These are phyloP conservation scores for Mucor indicus DNA, from an alignment of 371 early-diverging fungal species.

Conservation along the genomic window DNA sequence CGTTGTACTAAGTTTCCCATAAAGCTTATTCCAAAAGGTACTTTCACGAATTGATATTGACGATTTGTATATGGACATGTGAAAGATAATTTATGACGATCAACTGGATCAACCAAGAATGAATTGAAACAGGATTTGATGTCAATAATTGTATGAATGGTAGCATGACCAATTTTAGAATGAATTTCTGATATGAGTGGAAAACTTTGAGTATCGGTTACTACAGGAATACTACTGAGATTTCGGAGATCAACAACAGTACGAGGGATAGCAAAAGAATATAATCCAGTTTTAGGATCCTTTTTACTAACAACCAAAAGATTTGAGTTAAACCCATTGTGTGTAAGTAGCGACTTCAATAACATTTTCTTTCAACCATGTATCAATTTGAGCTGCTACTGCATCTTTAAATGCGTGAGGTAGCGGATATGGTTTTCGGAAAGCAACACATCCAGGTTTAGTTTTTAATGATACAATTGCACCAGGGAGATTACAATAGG, in stretches of 20 bases:
- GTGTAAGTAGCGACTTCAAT: background rate
- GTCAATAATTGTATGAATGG: background rate
- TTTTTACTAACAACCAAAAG: conserved; percentile 2
- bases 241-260: conserved; percentile 2
- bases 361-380: conserved; percentile 4
- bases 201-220: background rate
- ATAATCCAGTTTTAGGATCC: background rate
- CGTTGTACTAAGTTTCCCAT: background rate
- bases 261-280: background rate
- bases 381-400: background rate
- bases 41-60: background rate
- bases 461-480: background rate
- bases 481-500: conserved; percentile 8
- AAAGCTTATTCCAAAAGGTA: background rate
- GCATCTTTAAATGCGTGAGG: background rate
- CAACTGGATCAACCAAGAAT: background rate
- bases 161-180: background rate
- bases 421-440: background rate
- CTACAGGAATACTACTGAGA: background rate
- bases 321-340: conserved; percentile 1
- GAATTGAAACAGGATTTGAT: conserved; percentile 2
- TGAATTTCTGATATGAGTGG: background rate
- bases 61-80: background rate
- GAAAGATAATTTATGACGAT: background rate
- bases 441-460: background rate